Conservation (phyloP, 2,329 filamentous ascomycete genomes). For the Sporothrix dimorphospora region DNA sequence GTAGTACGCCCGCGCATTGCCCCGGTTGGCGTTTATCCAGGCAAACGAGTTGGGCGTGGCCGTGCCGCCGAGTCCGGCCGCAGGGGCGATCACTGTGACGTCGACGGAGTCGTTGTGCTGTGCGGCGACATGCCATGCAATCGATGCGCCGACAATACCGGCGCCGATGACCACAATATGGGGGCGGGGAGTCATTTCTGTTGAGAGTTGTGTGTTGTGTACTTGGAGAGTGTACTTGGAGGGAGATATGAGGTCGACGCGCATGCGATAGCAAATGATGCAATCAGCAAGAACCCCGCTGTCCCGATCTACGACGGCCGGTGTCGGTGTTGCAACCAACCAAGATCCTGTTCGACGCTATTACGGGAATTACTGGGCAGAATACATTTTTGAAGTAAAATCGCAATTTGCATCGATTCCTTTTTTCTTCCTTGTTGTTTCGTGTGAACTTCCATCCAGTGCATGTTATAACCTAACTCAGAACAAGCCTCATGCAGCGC, state of each 20-base stretch:
- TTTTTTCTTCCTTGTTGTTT: too few relatives aligned
- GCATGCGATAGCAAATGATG: not conserved
- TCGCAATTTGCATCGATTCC: too few relatives aligned
- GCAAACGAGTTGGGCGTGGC: constrained; percentile 42
- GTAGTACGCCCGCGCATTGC: constrained; percentile 39
- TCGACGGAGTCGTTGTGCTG: constrained; percentile 29
- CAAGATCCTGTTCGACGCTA: too few relatives aligned
- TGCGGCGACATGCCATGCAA: constrained; percentile 40
- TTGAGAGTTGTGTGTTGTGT: too few relatives aligned
- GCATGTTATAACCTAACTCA: not conserved
- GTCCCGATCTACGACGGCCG: not conserved
- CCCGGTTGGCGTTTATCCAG: constrained; percentile 41
- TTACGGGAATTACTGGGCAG: too few relatives aligned
- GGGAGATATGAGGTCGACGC: too few relatives aligned
- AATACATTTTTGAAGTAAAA: too few relatives aligned
- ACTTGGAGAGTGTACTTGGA: too few relatives aligned
- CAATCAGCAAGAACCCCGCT: not conserved
- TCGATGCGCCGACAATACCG: constrained; percentile 39
- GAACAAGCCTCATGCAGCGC: not conserved
- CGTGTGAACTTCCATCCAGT: too few relatives aligned
- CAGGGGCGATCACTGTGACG: constrained; percentile 39
- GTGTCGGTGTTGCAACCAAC: not conserved
- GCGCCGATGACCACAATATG: constrained; percentile 32
- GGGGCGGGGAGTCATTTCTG: too few relatives aligned
- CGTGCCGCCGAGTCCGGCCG: constrained; percentile 40